Conservation (phyloP, 495 filamentous ascomycete species). For the Aspergillus taichungensis region DNA sequence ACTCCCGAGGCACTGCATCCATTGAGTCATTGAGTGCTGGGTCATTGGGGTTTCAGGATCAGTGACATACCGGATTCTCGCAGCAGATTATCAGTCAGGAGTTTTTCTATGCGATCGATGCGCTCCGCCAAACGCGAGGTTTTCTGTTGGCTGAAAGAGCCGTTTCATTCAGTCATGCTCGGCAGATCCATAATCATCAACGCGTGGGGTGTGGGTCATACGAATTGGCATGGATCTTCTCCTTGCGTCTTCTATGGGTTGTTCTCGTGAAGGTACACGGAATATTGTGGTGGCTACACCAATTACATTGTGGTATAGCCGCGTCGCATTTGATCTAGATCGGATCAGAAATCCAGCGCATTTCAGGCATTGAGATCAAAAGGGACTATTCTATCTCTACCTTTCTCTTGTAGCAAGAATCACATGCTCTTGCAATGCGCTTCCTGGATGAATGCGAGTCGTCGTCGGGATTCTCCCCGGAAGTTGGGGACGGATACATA, state of each 20-base stretch:
- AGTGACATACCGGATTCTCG: constrained; percentile 16
- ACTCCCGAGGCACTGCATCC: background rate
- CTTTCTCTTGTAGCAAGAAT: constrained; percentile 44
- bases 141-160: constrained; percentile 14
- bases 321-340: constrained; percentile 46
- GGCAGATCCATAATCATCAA: background rate
- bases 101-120: constrained; percentile 34
- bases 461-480: constrained; percentile 12
- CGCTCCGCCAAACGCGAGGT: constrained; percentile 27
- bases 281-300: constrained; percentile 44
- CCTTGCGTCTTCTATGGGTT: constrained; percentile 27
- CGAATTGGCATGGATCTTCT: constrained; percentile 10
- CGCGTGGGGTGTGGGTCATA: constrained; percentile 6
- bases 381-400: constrained; percentile 11
- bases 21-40: background rate
- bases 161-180: background rate
- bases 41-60: background rate
- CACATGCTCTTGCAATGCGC: constrained; percentile 38
- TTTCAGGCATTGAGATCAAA: background rate
- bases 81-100: constrained; percentile 24
- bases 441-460: constrained; percentile 10
- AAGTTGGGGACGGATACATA: constrained; percentile 17
- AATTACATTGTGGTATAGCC: constrained; percentile 37
- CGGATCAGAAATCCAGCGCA: background rate
- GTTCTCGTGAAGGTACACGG: constrained; percentile 40